These are phyloP conservation scores for Pyrenophora graminea DNA, from an alignment of 2,329 filamentous ascomycete species.

Conservation along the genomic window DNA sequence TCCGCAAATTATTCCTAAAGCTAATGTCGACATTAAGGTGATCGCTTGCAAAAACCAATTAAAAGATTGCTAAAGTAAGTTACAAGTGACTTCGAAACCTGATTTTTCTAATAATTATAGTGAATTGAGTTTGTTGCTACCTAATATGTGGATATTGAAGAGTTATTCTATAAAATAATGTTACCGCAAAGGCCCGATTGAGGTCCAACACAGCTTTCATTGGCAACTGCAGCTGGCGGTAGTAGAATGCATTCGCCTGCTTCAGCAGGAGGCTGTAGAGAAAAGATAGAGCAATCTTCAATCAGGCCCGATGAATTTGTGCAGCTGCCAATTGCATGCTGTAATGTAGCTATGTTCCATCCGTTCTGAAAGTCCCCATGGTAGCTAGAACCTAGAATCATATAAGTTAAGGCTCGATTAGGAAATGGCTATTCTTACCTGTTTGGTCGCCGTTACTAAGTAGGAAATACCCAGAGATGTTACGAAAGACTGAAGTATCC, in stretches of 20 bases:
- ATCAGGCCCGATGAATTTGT: constrained; percentile 62
- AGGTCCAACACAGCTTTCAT: constrained; percentile 8
- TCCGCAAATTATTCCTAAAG: no score
- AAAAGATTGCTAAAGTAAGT: no score
- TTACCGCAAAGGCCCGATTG: constrained; percentile 5
- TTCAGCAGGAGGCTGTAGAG: constrained; percentile 13
- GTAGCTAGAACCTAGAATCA: constrained; percentile 51
- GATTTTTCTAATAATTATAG: no score
- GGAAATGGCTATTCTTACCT: constrained; percentile 9
- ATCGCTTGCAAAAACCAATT: no score
- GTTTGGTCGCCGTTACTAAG: constrained; percentile 76
- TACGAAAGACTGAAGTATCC: constrained; percentile 68
- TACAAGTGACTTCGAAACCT: no score
- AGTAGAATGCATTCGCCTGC: constrained; percentile 1
- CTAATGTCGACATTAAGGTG: no score
- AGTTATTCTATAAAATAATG: constrained; percentile 8
- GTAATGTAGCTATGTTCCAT: constrained; percentile 67
- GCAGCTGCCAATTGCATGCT: constrained; percentile 68
- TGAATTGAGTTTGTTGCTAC: not conserved
- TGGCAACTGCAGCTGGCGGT: constrained; percentile 1
- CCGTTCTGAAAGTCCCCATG: constrained; percentile 70
- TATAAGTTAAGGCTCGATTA: constrained; percentile 8
- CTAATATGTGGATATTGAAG: not conserved
- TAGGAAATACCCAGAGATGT: constrained; percentile 69
- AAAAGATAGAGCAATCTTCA: constrained; percentile 56